Percentiles rank a stretch among this genome's conserved stretches.
These are phyloP conservation scores for Polymyxa betae DNA, from an alignment of 208 protist species.

Conservation along the genomic window DNA sequence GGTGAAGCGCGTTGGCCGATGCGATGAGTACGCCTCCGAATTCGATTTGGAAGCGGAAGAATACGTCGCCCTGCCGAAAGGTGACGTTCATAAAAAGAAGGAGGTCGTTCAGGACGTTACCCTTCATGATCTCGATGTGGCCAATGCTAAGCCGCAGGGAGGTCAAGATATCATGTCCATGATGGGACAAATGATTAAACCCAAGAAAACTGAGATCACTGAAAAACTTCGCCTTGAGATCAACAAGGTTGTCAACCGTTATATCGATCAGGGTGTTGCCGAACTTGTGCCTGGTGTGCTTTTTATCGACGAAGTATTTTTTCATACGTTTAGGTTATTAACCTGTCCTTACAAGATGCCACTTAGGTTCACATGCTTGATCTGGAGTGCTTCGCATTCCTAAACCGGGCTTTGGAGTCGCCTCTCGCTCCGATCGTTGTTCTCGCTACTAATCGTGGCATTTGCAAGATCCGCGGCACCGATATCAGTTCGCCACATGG, in stretches of 20 bases:
- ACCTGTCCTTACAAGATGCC: too few relatives aligned
- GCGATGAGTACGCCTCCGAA: conserved; percentile 93
- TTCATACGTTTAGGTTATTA: too few relatives aligned
- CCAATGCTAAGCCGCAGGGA: conserved; percentile 96
- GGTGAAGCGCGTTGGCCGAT: conserved; percentile 96
- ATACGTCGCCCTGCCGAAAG: conserved; percentile 62
- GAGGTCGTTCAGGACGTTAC: conserved; percentile 98
- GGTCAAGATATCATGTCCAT: conserved; percentile 99
- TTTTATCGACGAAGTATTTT: conserved; percentile 87
- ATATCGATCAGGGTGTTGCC: conserved; percentile 98
- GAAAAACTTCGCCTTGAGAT: conserved; percentile 98
- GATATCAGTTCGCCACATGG: conserved; percentile 96
- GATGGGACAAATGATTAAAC: conserved; percentile 95
- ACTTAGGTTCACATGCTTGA: conserved; percentile 99
- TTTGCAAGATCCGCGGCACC: conserved; percentile 97
- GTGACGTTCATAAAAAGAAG: conserved; percentile 98
- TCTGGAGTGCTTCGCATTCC: conserved; percentile 99
- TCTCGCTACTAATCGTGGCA: conserved; percentile 98
- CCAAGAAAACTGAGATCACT: conserved; percentile 99
- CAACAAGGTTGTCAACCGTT: conserved; percentile 97
- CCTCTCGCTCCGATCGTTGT: conserved; percentile 97
- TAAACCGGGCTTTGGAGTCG: conserved; percentile 98
- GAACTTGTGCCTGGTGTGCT: conserved; percentile 96
- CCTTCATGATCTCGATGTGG: conserved; percentile 99
- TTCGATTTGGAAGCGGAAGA: conserved; percentile 79